Base-by-base conservation (phyloP, 2,329 filamentous ascomycete species). In the Sphaerostilbella broomeana region DNA sequence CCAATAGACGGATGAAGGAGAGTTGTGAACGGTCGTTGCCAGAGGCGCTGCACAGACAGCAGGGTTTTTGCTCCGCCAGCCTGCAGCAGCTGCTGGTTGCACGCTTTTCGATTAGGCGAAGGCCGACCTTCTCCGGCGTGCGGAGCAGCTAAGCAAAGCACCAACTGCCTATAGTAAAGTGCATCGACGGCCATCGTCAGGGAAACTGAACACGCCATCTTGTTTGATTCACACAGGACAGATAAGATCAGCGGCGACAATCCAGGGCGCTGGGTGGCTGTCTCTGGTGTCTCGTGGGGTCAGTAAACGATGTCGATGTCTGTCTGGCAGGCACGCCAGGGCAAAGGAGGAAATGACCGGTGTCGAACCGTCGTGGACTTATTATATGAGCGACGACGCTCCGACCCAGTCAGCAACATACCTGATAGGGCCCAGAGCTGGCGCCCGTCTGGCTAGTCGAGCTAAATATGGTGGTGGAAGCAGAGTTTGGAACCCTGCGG, bases 201-300 rank as follows among this genome's bases (percentile, higher is more conserved):
- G 42, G 42, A 44, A 37, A 41, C 42, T 37, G 38, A 43, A 30
- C 31, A 44, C 42, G 18, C 38, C 18, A 38, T 34, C 28, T 43
- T 39, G 24, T 33, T 34, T 43, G 40, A 41, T 24, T 26, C 41
- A 40, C 8, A 15, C 10, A 6, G 16, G 12, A 32, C 43, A 47
- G 53, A 52, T 47, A 51, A 47, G 51, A 53, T 51, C 51, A 43
- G 43, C 43, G n/a, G n/a, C n/a, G 37, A 42, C 36, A 42, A 46
- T 42, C 38, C 25, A 41, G 37, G 50, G 44, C 32, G 42, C 42
- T 13, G 10, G 20, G 24, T 15, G 38, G 15, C 15, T 40, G 38
- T 40, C 38, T 40, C 38, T 40, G 25, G 30, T 40, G 34, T 35
- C 25, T 13, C 12, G 15, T 35, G 31, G 30, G 25, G n/a, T 28